These are phyloP conservation scores for Ballota nigra DNA, from an alignment of 257 asterid species.

Conservation along the genomic window DNA sequence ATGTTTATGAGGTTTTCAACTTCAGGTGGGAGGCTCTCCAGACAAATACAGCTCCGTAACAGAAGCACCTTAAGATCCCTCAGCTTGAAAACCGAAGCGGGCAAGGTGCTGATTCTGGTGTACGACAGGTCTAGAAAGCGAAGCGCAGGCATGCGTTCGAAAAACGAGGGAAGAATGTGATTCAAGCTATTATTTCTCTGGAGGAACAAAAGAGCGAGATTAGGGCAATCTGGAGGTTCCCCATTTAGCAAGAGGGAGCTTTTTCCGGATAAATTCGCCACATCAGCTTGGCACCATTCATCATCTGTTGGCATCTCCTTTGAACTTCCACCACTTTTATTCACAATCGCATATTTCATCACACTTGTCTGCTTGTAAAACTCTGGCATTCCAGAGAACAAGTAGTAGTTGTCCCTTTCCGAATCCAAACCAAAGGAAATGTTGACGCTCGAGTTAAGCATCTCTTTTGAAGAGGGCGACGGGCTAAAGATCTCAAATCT, in stretches of 20 bases:
- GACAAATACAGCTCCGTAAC: not conserved
- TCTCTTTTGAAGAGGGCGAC: not conserved
- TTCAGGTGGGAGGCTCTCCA: slow-evolving; percentile 14
- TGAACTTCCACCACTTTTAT: not conserved
- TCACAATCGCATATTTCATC: too few relatives aligned
- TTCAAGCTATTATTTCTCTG: slow-evolving; percentile 22
- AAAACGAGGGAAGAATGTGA: slow-evolving; percentile 9
- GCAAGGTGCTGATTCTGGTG: slow-evolving; percentile 19
- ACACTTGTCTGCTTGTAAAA: too few relatives aligned
- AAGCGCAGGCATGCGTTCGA: slow-evolving; percentile 12
- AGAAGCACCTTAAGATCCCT: slow-evolving; percentile 20
- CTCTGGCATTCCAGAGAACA: not conserved
- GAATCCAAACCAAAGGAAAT: not conserved
- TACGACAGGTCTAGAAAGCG: slow-evolving; percentile 23
- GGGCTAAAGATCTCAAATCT: not conserved
- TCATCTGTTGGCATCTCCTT: slow-evolving; percentile 3
- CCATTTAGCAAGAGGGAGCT: not conserved
- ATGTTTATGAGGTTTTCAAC: not conserved
- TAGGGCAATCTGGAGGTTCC: slow-evolving; percentile 12
- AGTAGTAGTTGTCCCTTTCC: not conserved
- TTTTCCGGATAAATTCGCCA: slow-evolving; percentile 14
- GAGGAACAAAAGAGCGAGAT: slow-evolving; percentile 25
- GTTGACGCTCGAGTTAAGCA: too few relatives aligned
- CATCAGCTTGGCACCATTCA: not conserved
- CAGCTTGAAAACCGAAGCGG: slow-evolving; percentile 17